These are phyloP conservation scores for Herpotrichia juniperi DNA, from an alignment of 2,329 filamentous ascomycete genomes.

Conservation along the genomic window DNA sequence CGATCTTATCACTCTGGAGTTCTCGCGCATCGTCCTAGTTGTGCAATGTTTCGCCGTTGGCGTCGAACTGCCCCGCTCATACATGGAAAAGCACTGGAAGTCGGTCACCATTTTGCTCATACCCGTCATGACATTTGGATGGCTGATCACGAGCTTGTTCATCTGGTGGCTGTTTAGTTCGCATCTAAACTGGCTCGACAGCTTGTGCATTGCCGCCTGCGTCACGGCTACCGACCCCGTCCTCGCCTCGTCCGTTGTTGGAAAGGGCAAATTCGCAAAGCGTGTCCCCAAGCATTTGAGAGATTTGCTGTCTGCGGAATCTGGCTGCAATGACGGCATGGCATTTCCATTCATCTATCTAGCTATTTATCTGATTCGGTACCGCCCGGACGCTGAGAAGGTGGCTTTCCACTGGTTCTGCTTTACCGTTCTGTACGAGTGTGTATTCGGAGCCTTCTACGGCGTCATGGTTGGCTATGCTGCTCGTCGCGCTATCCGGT, in stretches of 20 bases:
- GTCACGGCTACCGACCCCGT: conserved; percentile 98
- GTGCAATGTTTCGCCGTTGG: conserved; percentile 93
- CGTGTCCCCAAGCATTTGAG: conserved; percentile 96
- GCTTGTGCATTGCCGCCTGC: conserved; percentile 85
- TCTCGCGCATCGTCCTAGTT: conserved; percentile 86
- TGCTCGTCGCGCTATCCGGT: conserved; percentile 88
- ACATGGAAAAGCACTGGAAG: conserved; percentile 98
- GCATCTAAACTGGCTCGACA: conserved; percentile 84
- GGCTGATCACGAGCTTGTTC: conserved; percentile 89
- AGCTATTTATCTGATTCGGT: conserved; percentile 86
- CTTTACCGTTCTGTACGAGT: conserved; percentile 91
- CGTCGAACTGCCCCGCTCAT: conserved; percentile 87
- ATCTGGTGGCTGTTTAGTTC: conserved; percentile 86
- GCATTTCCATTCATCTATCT: conserved; percentile 98
- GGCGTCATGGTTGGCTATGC: conserved; percentile 88
- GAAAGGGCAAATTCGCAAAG: conserved; percentile 98
- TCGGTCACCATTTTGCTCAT: conserved; percentile 87
- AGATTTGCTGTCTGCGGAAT: conserved; percentile 93
- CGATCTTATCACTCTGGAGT: conserved; percentile 87
- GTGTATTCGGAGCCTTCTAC: conserved; percentile 87
- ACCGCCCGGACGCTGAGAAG: conserved; percentile 69
- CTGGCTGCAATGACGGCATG: conserved; percentile 99
- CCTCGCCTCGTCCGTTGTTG: conserved; percentile 94
- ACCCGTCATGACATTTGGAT: conserved; percentile 97
- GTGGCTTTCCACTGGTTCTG: conserved; percentile 89